phyloP scores from a whole-genome alignment of 2,329 filamentous ascomycete species.

The Diaporthe vaccinii region DNA sequence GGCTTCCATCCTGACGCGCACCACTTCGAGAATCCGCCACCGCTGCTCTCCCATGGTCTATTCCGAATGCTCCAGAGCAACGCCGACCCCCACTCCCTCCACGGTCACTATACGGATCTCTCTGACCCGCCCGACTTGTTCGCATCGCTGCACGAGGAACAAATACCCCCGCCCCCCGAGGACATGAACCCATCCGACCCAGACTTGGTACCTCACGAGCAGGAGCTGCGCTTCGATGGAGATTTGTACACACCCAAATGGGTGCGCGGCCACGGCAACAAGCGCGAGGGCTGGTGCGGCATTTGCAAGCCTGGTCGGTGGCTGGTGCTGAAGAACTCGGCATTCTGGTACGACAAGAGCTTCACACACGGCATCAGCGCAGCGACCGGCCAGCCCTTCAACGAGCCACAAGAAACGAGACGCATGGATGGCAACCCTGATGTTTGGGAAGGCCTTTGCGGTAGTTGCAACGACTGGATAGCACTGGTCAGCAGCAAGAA shows the following conservation, averaged over 20 bases:
- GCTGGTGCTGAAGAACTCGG: conserved; percentile 90
- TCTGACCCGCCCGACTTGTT: conserved; percentile 84
- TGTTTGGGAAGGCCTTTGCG: conserved; percentile 85
- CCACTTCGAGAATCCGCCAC: conserved; percentile 70
- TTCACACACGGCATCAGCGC: conserved; percentile 91
- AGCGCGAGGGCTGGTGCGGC: conserved; percentile 90
- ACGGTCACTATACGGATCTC: conserved; percentile 79
- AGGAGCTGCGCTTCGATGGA: conserved; percentile 82
- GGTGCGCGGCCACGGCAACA: conserved; percentile 88
- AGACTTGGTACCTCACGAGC: conserved; percentile 82
- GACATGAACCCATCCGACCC: conserved; percentile 86
- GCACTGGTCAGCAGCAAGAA: conserved; percentile 88
- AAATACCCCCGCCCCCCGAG: conserved; percentile 79
- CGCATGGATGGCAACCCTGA: conserved; percentile 85
- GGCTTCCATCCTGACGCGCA: conserved; percentile 64
- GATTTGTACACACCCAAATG: conserved; percentile 87
- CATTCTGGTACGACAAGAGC: conserved; percentile 94
- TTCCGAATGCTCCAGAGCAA: conserved; percentile 83
- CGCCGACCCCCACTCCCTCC: conserved; percentile 75
- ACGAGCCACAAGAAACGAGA: conserved; percentile 80
- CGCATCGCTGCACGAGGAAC: conserved; percentile 80
- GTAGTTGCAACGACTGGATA: conserved; percentile 85
- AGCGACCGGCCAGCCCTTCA: conserved; percentile 82
- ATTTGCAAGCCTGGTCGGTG: conserved; percentile 89
- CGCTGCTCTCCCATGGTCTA: conserved; percentile 77